Base-by-base conservation (phyloP, 768 basidiomycete species). In the Podaxis sp. region DNA sequence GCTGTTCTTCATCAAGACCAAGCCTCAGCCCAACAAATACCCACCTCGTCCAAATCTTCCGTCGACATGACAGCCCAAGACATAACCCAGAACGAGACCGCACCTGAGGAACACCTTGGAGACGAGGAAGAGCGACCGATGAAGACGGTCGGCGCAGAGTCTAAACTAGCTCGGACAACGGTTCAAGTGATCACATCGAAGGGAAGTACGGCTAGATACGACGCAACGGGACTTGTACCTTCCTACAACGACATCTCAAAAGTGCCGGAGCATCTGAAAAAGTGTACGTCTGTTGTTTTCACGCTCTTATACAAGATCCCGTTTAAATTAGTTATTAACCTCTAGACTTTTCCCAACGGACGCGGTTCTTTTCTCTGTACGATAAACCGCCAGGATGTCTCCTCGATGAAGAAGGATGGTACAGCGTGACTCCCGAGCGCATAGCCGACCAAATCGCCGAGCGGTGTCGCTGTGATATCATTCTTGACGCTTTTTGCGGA, bases 341-440 rank as follows among this genome's bases (percentile, higher is more conserved):
- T 62, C 52, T 46, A 99, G 96, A 98, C 73, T 98, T 91, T 70
- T 83, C 83, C 4, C 96, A 99, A 73, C 82, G 96, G 36, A 81
- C 85, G 59, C 86, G 93, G 1, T 88, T 86, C 66, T 95, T 99
- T 72, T 90, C 90, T 0, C 76, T 86, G 33, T 95, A 94, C 68
- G 84, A 87, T 26, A 74, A 86, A 17, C 73, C 74, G 11, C 80
- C 82, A 0, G 95, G 95, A 0, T 93, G 95, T 71, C 80, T 97
- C 2, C 78, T 99, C 11, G 97, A 99, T 66, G 87, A 92, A 67
- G 94, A 96, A 72, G 96, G 96, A n/a, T 98, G 96, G 96, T 99
- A 91, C 75, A 95, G 92, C 65, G 89, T 99, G 63, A 99, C 97
- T 0, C 96, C 97, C 0, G 95, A 99, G 69, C 82, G 82, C 42